These are phyloP conservation scores for Zalerion maritima DNA, from an alignment of 495 filamentous ascomycete genomes.

Conservation along the genomic window DNA sequence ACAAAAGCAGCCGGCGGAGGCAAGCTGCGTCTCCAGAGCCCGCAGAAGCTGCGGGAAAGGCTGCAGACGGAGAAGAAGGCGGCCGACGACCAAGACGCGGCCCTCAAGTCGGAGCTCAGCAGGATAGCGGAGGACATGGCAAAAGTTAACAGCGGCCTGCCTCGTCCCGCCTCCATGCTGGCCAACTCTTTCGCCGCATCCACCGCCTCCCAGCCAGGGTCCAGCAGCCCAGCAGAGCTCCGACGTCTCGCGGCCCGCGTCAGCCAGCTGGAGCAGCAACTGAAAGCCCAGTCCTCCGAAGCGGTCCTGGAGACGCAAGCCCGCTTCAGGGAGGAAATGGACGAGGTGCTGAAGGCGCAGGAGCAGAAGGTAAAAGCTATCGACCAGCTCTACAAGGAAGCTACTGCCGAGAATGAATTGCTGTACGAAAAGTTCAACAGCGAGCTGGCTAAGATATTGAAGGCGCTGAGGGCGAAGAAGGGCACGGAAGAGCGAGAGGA, in stretches of 20 bases:
- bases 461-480: slow-evolving; percentile 51
- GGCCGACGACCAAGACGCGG: slow-evolving; percentile 50
- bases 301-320: slow-evolving; percentile 42
- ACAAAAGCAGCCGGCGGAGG: slow-evolving; percentile 26
- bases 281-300: too few relatives aligned
- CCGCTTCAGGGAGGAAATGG: slow-evolving; percentile 49
- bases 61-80: slow-evolving; percentile 66
- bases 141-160: slow-evolving; percentile 33
- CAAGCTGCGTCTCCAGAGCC: slow-evolving; percentile 75
- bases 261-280: slow-evolving; percentile 48
- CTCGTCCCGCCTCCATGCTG: too few relatives aligned
- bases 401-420: slow-evolving; percentile 84
- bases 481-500: slow-evolving; percentile 61
- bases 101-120: slow-evolving; percentile 59
- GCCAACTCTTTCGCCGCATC: too few relatives aligned
- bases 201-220: neutral
- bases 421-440: slow-evolving; percentile 87
- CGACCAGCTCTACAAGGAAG: slow-evolving; percentile 79
- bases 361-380: slow-evolving; percentile 71
- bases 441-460: slow-evolving; percentile 72
- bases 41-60: slow-evolving; percentile 84
- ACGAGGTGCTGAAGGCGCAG: slow-evolving; percentile 49
- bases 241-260: slow-evolving; percentile 40
- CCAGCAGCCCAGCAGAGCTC: slow-evolving; percentile 22
- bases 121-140: slow-evolving; percentile 75